A percentile compares a stretch with the other conserved stretches of the same genome.
Conservation (phyloP, 2,329 filamentous ascomycete species). For the Diaporthe caulivora region DNA sequence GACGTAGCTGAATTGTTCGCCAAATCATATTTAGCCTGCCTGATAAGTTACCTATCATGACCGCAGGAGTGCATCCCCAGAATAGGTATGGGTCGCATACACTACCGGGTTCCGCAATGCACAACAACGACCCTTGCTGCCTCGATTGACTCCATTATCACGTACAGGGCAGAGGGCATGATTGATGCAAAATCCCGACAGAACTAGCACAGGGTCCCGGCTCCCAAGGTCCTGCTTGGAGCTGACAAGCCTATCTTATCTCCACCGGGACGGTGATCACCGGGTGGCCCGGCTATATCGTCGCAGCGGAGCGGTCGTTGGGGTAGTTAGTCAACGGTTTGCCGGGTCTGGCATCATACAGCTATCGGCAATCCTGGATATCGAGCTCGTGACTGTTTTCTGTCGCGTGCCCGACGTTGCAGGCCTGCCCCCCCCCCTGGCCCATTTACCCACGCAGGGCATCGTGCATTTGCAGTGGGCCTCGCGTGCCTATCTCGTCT, state of each 20-base stretch:
- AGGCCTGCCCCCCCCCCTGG: background rate
- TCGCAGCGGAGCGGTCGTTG: background rate
- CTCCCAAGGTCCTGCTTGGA: background rate
- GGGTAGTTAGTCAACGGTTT: background rate
- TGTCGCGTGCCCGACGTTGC: background rate
- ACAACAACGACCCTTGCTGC: background rate
- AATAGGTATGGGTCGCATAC: background rate
- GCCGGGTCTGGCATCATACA: background rate
- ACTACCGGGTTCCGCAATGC: background rate
- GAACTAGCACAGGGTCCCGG: background rate
- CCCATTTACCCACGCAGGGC: background rate
- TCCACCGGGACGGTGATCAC: slow-evolving; percentile 30
- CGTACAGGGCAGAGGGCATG: background rate
- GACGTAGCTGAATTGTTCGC: background rate
- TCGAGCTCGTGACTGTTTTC: slow-evolving; percentile 14
- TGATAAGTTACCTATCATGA: background rate
- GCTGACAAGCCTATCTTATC: slow-evolving; percentile 13
- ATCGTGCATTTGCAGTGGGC: slow-evolving; percentile 17
- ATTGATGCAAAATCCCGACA: background rate
- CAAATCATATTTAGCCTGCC: background rate
- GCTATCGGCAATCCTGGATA: background rate
- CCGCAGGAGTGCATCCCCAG: background rate
- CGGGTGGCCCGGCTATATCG: slow-evolving; percentile 4
- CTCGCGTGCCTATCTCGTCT: slow-evolving; percentile 21
- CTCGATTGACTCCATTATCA: background rate